Base-by-base conservation (phyloP, 2,329 filamentous ascomycete species). In the Chrysoporthe deuterocubensis region DNA sequence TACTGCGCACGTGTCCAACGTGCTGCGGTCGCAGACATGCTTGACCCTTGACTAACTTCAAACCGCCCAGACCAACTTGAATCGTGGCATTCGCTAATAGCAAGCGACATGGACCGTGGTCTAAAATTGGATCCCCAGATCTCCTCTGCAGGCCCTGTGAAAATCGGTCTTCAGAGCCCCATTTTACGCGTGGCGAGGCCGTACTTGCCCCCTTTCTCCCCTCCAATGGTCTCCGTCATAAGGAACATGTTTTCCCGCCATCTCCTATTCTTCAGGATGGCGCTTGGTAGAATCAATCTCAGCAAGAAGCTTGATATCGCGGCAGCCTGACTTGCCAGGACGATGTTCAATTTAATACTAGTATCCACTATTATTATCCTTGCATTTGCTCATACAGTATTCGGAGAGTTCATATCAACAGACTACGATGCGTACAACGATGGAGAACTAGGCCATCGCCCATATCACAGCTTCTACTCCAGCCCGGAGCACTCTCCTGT, bases 341-440 rank as follows among this genome's bases (percentile, higher is more conserved):
- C 16, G 50, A 54, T 34, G 50, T 14, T 34, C 57, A 60, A 40
- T 43, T 42, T n/a, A 40, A 26, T 40, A 44, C 21, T 21, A 48
- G 16, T 18, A 16, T 34, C 59, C 32, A n/a, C 18, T 16, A 5
- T 48, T 32, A 4, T 37, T 5, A 34, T 40, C 34, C n/a, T 62
- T 21, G 16, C 11, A n/a, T 14, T 52, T 9, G 21, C 16, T 13
- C 32, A 21, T 14, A 52, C 11, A 16, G 18, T 34, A 16, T 13
- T 42, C 14, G 62, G 46, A 40, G 67, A 72, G 43, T 66, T 66
- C 34, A 63, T 70, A 26, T 71, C 67, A 14, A 62, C 62, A n/a
- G 66, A 72, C 65, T 72, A 71, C 57, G 58, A 67, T 7, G 62
- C n/a, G 9, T 73, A 73, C 66, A 73, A 73, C 34, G 46, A 46